phyloP scores from a whole-genome alignment of 495 filamentous ascomycete genomes.

The Tirmania nivea region DNA sequence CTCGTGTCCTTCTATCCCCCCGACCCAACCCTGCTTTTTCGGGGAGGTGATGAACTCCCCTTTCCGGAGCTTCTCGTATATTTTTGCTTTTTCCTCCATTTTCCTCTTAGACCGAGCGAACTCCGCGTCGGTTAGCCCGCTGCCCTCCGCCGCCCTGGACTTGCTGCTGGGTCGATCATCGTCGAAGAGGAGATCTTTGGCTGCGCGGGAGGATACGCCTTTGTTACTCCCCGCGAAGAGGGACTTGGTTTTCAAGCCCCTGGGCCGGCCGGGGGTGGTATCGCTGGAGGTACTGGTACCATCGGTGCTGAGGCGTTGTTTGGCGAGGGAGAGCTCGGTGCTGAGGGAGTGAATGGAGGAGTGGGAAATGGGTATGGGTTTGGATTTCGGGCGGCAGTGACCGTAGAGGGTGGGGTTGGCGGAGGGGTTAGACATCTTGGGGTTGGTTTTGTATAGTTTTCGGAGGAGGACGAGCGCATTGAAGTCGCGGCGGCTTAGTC shows the following conservation, averaged over 20 bases:
- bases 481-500: too few relatives aligned
- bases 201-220: conserved; percentile 9
- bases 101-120: conserved; percentile 42
- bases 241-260: conserved; percentile 33
- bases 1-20: conserved; percentile 18
- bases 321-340: conserved; percentile 51
- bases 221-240: conserved; percentile 11
- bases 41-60: conserved; percentile 31
- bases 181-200: conserved; percentile 1
- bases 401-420: conserved; percentile 47
- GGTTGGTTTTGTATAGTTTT: too few relatives aligned
- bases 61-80: conserved; percentile 69
- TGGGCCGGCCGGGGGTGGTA: conserved; percentile 33
- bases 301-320: conserved; percentile 29
- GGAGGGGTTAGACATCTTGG: neutral
- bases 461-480: too few relatives aligned
- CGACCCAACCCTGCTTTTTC: conserved; percentile 15
- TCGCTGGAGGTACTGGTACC: conserved; percentile 17
- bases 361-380: conserved; percentile 37
- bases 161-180: neutral
- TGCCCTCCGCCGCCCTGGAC: conserved; percentile 1
- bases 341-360: conserved; percentile 54
- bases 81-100: conserved; percentile 67
- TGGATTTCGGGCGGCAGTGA: conserved; percentile 38
- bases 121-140: conserved; percentile 16